Base-by-base conservation (phyloP, 805 yeast genomes). In the Lachancea cidri region DNA sequence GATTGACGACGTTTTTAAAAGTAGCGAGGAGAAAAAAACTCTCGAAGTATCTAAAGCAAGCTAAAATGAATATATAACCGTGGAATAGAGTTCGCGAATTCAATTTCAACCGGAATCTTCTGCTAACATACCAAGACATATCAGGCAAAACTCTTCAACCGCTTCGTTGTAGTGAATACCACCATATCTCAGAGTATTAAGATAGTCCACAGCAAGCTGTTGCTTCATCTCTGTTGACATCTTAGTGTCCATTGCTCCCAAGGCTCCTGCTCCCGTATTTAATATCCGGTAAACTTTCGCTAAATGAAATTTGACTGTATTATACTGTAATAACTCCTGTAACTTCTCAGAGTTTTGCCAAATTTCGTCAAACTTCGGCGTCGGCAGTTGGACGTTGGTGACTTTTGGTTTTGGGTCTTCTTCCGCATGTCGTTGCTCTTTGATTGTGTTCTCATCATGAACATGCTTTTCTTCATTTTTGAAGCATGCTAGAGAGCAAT, bases 141-240 rank as follows among this genome's bases (percentile, higher is more conserved):
- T 45, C 33, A 53, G 60, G 32, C 81, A 73, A 58, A 82, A 82
- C 45, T 81, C 87, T 55, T 81, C 86, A 11, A 82, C 72, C 15
- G 79, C 64, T 42, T 68, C 77, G 54, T 82, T 82, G 37, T 72
- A 72, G 50, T 81, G 86, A 0, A 70, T 47, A 0, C 89, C 88
- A 7, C 79, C 81, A 4, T 52, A 55, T 24, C 87, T 54, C 29
- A 82, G 57, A 29, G 79, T 76, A 20, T 75, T 72, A 18, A 82
- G 58, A 44, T 81, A 79, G 55, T 76, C 70, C 38, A 75, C 72
- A 5, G 80, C 80, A 3, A 81, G 66, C 37, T 77, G 81, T 22
- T 64, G 53, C 31, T 79, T 60, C 39, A 66, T 64, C 27, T 59
- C 62, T 14, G 52, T 33, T 36, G 41, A 52, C 43, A 68, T 62